Conservation (phyloP, 176 grass and related monocot genomes). For the Oryza coarctata region DNA sequence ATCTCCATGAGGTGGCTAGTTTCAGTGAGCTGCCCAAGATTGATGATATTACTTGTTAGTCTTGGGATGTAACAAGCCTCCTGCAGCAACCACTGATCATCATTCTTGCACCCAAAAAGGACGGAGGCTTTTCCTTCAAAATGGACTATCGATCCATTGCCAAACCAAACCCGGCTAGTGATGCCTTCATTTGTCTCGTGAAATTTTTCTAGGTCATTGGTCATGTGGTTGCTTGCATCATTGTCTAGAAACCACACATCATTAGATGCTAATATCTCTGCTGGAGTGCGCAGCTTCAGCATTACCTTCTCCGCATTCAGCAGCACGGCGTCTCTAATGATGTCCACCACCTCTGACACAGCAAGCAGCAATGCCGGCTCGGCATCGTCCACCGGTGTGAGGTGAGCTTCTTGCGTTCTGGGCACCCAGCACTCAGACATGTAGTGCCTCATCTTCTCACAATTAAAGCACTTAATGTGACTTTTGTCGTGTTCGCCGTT, state of each 20-base stretch:
- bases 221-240: neutral
- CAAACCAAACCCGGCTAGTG: neutral
- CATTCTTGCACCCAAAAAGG: neutral
- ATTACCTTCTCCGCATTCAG: neutral
- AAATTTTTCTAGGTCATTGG: neutral
- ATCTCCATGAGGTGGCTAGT: neutral
- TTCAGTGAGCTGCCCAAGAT: neutral
- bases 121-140: neutral
- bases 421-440: neutral
- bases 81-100: neutral
- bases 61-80: neutral
- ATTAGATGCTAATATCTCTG: neutral
- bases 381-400: no score
- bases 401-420: neutral
- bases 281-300: neutral
- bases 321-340: neutral
- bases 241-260: no score
- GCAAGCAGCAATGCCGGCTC: neutral
- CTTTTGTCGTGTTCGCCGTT: neutral
- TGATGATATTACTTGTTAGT: neutral
- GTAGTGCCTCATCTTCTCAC: neutral
- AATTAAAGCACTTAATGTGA: neutral
- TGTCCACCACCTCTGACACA: neutral
- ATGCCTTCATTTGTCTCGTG: neutral
- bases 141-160: neutral